phyloP scores from a whole-genome alignment of 495 filamentous ascomycete genomes.

The Chaetomium cochliodes region DNA sequence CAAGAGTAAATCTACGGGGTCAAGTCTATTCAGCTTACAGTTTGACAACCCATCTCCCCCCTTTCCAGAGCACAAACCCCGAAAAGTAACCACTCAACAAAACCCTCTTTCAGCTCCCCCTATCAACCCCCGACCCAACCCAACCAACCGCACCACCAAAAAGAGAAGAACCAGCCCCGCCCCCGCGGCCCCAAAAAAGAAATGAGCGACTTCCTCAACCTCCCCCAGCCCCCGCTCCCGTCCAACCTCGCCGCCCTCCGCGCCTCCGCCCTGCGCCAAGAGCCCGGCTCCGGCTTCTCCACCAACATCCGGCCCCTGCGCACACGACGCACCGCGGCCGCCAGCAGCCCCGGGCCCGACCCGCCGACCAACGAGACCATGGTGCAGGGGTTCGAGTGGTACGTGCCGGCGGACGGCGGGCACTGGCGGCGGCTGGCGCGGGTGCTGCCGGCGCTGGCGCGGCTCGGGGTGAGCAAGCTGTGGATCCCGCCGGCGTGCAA shows the following conservation, averaged over 20 bases:
- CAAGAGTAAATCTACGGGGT: too few relatives aligned
- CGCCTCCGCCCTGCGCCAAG: slow-evolving; percentile 16
- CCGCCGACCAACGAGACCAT: slow-evolving; percentile 56
- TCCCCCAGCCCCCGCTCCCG: slow-evolving; percentile 20
- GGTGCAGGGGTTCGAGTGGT: slow-evolving; percentile 76
- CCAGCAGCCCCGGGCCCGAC: slow-evolving; percentile 20
- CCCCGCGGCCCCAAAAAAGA: slow-evolving; percentile 4
- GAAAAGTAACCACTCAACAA: too few relatives aligned
- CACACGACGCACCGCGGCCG: slow-evolving; percentile 12
- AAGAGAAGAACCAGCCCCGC: not conserved
- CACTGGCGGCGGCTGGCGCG: slow-evolving; percentile 63
- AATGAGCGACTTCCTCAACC: slow-evolving; percentile 31
- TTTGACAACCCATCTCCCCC: too few relatives aligned
- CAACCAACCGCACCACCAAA: too few relatives aligned
- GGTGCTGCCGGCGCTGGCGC: slow-evolving; percentile 55
- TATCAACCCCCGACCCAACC: not conserved
- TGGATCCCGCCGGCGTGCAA: slow-evolving; percentile 80
- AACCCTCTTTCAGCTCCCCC: too few relatives aligned
- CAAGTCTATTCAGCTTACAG: too few relatives aligned
- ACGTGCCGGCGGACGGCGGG: slow-evolving; percentile 59
- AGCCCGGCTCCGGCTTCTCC: slow-evolving; percentile 21
- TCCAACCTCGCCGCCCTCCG: slow-evolving; percentile 15
- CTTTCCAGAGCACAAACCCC: too few relatives aligned
- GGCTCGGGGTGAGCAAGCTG: slow-evolving; percentile 61
- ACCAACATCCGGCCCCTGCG: slow-evolving; percentile 28